phyloP scores from a whole-genome alignment of 2,329 filamentous ascomycete genomes.

The Penicillium brevicompactum region DNA sequence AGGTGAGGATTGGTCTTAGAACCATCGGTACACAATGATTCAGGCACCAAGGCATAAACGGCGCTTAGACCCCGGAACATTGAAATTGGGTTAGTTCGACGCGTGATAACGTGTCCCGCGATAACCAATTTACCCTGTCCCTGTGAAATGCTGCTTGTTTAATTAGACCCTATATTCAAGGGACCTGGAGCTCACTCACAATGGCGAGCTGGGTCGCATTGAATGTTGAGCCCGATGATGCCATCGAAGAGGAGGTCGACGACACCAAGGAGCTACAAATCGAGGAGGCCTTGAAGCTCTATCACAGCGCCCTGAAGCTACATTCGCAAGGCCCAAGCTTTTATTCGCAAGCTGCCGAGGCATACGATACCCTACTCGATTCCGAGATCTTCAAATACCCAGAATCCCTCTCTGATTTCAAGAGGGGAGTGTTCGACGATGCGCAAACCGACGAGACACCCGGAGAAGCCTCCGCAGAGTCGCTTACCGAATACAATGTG shows the following conservation, averaged over 20 bases:
- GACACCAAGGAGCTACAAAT: conserved; percentile 96
- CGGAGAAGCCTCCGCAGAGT: conserved; percentile 25
- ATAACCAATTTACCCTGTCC: conserved; percentile 8
- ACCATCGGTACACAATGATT: conserved; percentile 15
- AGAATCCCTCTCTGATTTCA: conserved; percentile 82
- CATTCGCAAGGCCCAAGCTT: conserved; percentile 82
- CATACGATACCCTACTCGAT: conserved; percentile 81
- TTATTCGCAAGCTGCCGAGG: conserved; percentile 74
- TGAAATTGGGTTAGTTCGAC: conserved; percentile 16
- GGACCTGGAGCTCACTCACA: conserved; percentile 17
- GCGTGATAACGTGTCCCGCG: conserved; percentile 22
- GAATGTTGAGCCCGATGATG: conserved; percentile 92
- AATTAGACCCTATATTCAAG: too few relatives aligned
- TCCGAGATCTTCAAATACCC: conserved; percentile 94
- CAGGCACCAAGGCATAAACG: conserved; percentile 24
- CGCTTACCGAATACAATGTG: conserved; percentile 57
- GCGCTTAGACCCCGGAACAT: conserved; percentile 13
- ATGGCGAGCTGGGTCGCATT: conserved; percentile 76
- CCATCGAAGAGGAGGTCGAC: conserved; percentile 86
- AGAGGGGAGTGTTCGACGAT: conserved; percentile 63
- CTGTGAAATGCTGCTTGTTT: conserved; percentile 25
- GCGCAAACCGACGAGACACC: conserved; percentile 21
- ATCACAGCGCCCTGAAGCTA: conserved; percentile 85
- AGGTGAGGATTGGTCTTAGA: conserved; percentile 13
- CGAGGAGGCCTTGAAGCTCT: conserved; percentile 93